Evolutionary conservation across 73 alveolate genomes (phyloP).

Genomic region (Paramecium tetraurelia): DNA sequence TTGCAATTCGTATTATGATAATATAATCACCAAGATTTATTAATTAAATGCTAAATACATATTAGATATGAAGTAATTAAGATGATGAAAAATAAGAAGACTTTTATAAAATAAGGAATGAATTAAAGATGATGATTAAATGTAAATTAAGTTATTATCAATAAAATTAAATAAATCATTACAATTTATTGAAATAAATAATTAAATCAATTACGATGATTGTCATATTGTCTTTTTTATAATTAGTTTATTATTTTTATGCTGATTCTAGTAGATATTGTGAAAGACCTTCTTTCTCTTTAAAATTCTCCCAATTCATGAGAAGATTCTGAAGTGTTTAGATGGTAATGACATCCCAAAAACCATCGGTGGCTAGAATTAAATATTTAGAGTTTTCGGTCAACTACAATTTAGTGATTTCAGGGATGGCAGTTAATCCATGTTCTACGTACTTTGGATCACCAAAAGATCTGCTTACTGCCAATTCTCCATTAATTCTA

Average conservation of each 20-base stretch:
- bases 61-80: too few species aligned
- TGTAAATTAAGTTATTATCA: too few species aligned
- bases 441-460: conserved; percentile 38
- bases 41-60: too few species aligned
- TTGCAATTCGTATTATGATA: too few species aligned
- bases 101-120: too few species aligned
- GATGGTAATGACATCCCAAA: conserved; percentile 54
- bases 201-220: conserved; percentile 17
- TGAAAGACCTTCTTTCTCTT: conserved; percentile 13
- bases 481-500: conserved; percentile 60
- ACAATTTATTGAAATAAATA: background rate
- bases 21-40: too few species aligned
- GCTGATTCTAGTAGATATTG: conserved; percentile 20
- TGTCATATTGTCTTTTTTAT: conserved; percentile 58
- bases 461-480: conserved; percentile 55
- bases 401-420: background rate
- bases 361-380: conserved; percentile 57
- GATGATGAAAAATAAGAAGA: too few species aligned
- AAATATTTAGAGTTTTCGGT: background rate
- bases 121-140: too few species aligned
- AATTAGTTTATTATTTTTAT: conserved; percentile 20
- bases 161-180: background rate
- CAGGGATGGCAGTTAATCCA: conserved; percentile 49
- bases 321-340: background rate
- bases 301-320: background rate